These are phyloP conservation scores for Nannizziopsis barbatae DNA, from an alignment of 2,329 filamentous ascomycete genomes.

Conservation along the genomic window DNA sequence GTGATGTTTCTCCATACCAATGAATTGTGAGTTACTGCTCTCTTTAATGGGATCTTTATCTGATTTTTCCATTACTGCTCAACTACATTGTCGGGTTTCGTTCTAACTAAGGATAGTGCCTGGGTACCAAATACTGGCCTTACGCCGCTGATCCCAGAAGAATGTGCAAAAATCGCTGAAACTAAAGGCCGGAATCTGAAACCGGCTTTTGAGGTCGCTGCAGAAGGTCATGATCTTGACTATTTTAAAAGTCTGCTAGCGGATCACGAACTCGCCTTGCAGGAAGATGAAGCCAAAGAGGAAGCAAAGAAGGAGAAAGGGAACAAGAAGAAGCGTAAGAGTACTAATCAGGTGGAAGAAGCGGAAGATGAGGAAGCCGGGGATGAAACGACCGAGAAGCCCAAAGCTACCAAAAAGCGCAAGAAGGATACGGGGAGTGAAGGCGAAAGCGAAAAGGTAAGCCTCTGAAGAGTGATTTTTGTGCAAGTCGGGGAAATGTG, in stretches of 20 bases:
- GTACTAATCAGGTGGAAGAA: conserved; percentile 39
- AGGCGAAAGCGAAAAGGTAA: conserved; percentile 60
- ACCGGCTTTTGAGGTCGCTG: conserved; percentile 67
- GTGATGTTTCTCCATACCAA: conserved; percentile 94
- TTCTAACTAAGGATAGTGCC: conserved; percentile 46
- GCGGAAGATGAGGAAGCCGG: conserved; percentile 46
- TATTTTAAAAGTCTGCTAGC: conserved; percentile 72
- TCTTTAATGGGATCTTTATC: conserved; percentile 6
- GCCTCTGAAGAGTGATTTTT: conserved; percentile 15
- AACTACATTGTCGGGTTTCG: not conserved
- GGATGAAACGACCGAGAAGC: conserved; percentile 34
- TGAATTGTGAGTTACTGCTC: conserved; percentile 68
- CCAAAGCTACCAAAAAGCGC: conserved; percentile 65
- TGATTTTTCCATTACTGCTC: not conserved
- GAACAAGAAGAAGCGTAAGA: conserved; percentile 42
- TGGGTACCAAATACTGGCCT: conserved; percentile 85
- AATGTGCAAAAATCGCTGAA: conserved; percentile 56
- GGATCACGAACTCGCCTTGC: conserved; percentile 46
- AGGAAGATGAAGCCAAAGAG: conserved; percentile 50
- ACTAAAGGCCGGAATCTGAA: conserved; percentile 72
- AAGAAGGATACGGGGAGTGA: conserved; percentile 59
- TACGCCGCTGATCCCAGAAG: conserved; percentile 61
- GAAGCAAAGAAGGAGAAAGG: conserved; percentile 53
- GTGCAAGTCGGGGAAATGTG: conserved; percentile 3
- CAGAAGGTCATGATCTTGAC: conserved; percentile 63